These are phyloP conservation scores for Panaeolus papilionaceus DNA, from an alignment of 768 basidiomycete species.

Conservation along the genomic window DNA sequence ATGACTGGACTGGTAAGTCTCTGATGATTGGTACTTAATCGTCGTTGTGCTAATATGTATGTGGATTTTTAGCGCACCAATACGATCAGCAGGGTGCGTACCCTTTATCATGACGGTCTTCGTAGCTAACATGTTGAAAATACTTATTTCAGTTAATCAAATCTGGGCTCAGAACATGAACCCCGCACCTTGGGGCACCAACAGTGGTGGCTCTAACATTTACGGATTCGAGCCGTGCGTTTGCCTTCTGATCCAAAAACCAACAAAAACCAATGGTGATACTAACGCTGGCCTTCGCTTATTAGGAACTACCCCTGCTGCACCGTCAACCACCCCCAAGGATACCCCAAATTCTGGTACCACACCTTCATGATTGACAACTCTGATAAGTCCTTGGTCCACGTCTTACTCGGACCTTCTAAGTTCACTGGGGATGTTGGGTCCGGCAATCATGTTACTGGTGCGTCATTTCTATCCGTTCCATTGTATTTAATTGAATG, in stretches of 20 bases:
- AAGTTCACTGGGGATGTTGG: slow-evolving; percentile 42
- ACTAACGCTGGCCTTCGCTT: neutral
- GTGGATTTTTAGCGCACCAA: slow-evolving; percentile 39
- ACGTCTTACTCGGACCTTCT: slow-evolving; percentile 46
- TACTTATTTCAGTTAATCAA: slow-evolving; percentile 40
- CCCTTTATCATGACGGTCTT: neutral
- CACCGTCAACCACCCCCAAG: slow-evolving; percentile 49
- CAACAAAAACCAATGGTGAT: neutral
- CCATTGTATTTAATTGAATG: neutral
- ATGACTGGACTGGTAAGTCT: slow-evolving; percentile 43
- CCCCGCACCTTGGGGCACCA: slow-evolving; percentile 44
- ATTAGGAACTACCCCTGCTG: slow-evolving; percentile 49
- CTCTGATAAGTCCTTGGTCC: slow-evolving; percentile 37
- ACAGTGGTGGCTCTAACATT: slow-evolving; percentile 46
- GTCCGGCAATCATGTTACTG: slow-evolving; percentile 37
- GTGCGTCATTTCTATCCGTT: slow-evolving; percentile 23
- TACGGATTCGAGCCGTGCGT: slow-evolving; percentile 50
- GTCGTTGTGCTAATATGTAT: neutral
- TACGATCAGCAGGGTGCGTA: slow-evolving; percentile 47
- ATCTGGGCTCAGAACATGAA: slow-evolving; percentile 48
- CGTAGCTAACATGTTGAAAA: neutral
- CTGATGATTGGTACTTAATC: neutral
- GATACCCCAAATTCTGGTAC: slow-evolving; percentile 50
- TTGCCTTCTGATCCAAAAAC: neutral
- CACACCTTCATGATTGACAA: slow-evolving; percentile 43